Conservation (phyloP, 345 rosid species). For the Gynandropsis gynandra region DNA sequence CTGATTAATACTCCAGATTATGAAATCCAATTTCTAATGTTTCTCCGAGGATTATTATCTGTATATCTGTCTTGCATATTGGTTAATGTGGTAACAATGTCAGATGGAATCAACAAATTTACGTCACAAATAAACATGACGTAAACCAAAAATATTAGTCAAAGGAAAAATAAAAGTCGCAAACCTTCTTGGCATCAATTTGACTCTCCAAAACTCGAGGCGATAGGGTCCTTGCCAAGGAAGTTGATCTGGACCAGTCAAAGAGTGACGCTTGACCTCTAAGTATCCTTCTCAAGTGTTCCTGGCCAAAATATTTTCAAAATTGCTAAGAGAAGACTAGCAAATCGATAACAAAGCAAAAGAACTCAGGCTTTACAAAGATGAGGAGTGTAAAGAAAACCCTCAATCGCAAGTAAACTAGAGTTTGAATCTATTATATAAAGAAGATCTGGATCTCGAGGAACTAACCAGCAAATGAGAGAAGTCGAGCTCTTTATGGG, state of each 20-base stretch:
- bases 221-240: slow-evolving; percentile 88
- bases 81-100: neutral
- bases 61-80: slow-evolving; percentile 12
- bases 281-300: slow-evolving; percentile 86
- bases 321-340: slow-evolving; percentile 5
- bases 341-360: slow-evolving; percentile 3
- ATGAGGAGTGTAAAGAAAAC: slow-evolving; percentile 2
- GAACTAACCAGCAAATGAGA: slow-evolving; percentile 91
- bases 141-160: slow-evolving; percentile 5
- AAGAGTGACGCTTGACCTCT: slow-evolving; percentile 94
- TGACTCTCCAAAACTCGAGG: slow-evolving; percentile 97
- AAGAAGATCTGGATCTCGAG: slow-evolving; percentile 13
- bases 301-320: slow-evolving; percentile 42
- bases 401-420: neutral
- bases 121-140: slow-evolving; percentile 16
- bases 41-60: slow-evolving; percentile 5
- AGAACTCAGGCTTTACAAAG: neutral
- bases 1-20: slow-evolving; percentile 10
- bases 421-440: slow-evolving; percentile 1
- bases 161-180: slow-evolving; percentile 12
- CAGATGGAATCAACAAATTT: slow-evolving; percentile 3
- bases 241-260: slow-evolving; percentile 95
- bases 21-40: neutral
- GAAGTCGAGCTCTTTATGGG: slow-evolving; percentile 98
- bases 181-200: slow-evolving; percentile 95